phyloP scores from a whole-genome alignment of 2,329 filamentous ascomycete species.

The Pestalotiopsis sp. region DNA sequence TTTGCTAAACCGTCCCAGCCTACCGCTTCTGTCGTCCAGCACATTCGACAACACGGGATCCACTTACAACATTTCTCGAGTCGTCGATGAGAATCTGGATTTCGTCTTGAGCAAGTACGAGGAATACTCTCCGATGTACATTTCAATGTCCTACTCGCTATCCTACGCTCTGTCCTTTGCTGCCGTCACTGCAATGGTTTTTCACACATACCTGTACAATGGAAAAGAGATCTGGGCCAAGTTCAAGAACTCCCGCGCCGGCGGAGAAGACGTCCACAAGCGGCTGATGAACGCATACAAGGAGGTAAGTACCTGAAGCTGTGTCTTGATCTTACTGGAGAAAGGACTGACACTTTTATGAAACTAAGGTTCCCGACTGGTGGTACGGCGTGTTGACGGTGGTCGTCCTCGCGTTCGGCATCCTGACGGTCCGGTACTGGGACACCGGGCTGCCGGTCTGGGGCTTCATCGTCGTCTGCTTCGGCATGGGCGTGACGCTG shows the following conservation, averaged over 20 bases:
- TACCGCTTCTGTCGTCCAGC: constrained; percentile 29
- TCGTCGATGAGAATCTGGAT: constrained; percentile 27
- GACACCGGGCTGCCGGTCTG: constrained; percentile 18
- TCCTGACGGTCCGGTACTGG: constrained; percentile 26
- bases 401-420: constrained; percentile 32
- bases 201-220: constrained; percentile 34
- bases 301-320: constrained; percentile 20
- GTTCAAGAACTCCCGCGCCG: constrained; percentile 27
- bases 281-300: constrained; percentile 35
- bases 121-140: constrained; percentile 36
- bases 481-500: constrained; percentile 11
- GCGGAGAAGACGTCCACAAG: constrained; percentile 36
- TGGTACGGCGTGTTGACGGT: constrained; percentile 37
- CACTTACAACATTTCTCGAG: constrained; percentile 29
- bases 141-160: constrained; percentile 34
- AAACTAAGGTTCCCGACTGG: constrained; percentile 30
- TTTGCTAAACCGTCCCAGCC: background rate
- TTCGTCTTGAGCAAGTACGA: constrained; percentile 31
- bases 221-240: constrained; percentile 33
- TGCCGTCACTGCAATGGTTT: constrained; percentile 31
- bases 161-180: constrained; percentile 37
- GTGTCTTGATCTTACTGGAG: too few species aligned
- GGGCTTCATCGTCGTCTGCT: constrained; percentile 12
- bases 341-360: too few species aligned
- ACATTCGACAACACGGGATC: constrained; percentile 33